Evolutionary conservation across 352 stramenopile species (phyloP).

Genomic region (Phytophthora sp.): DNA sequence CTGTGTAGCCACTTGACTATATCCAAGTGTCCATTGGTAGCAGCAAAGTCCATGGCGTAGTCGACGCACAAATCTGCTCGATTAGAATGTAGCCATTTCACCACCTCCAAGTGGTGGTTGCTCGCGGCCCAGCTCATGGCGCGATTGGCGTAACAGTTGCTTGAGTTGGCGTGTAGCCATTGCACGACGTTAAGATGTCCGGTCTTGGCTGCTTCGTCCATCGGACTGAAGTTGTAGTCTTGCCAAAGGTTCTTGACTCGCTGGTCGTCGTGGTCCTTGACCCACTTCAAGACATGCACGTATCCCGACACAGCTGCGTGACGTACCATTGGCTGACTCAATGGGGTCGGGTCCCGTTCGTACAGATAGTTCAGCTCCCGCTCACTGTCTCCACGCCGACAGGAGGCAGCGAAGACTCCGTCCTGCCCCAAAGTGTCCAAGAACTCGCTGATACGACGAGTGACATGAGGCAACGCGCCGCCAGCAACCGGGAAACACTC

Average conservation of each 20-base stretch:
- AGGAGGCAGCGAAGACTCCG: conserved; percentile 20
- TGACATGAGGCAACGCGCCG: conserved; percentile 26
- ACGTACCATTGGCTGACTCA: conserved; percentile 28
- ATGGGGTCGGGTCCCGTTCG: conserved; percentile 13
- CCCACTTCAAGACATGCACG: conserved; percentile 32
- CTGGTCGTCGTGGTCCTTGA: conserved; percentile 17
- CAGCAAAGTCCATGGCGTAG: conserved; percentile 32
- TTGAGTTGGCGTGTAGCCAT: conserved; percentile 29
- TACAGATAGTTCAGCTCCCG: conserved; percentile 26
- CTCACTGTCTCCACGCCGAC: conserved; percentile 21
- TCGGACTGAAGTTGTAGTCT: conserved; percentile 38
- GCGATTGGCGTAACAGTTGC: conserved; percentile 14
- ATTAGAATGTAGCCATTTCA: conserved; percentile 34
- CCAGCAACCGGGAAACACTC: conserved; percentile 23
- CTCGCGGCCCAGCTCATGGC: conserved; percentile 32
- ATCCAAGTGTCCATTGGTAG: conserved; percentile 24
- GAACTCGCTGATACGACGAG: conserved; percentile 20
- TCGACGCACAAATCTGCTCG: conserved; percentile 20
- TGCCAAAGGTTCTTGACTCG: conserved; percentile 13
- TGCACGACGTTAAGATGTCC: conserved; percentile 21
- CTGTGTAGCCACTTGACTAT: conserved; percentile 28
- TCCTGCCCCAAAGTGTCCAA: conserved; percentile 19
- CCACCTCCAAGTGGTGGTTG: conserved; percentile 26
- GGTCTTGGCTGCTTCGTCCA: conserved; percentile 32
- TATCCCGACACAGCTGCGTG: conserved; percentile 21